These are phyloP conservation scores for Tulasnella sp. DNA, from an alignment of 768 basidiomycete genomes.

Conservation along the genomic window DNA sequence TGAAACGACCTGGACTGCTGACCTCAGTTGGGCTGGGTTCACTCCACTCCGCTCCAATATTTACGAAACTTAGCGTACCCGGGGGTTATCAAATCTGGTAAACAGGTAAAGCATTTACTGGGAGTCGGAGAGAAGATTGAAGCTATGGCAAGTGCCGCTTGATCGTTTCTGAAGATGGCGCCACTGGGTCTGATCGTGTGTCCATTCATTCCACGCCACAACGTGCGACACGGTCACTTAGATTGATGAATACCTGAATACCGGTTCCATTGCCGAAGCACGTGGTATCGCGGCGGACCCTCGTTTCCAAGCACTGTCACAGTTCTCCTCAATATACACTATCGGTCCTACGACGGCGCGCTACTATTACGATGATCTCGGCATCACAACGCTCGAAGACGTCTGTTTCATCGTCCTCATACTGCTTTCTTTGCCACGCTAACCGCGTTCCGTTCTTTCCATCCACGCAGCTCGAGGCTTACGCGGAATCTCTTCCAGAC, in stretches of 20 bases:
- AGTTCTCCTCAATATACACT: conserved; percentile 66
- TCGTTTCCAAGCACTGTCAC: conserved; percentile 67
- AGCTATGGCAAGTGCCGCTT: conserved; percentile 42
- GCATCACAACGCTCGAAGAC: conserved; percentile 21
- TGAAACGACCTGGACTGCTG: neutral
- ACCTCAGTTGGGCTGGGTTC: neutral
- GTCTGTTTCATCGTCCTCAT: neutral
- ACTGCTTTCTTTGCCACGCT: no score
- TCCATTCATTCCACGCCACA: neutral
- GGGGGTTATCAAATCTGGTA: conserved; percentile 30
- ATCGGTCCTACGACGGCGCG: conserved; percentile 49
- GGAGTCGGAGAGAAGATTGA: conserved; percentile 49
- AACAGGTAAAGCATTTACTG: conserved; percentile 42
- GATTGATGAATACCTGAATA: conserved; percentile 65
- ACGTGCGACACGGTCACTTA: conserved; percentile 40
- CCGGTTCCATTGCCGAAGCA: conserved; percentile 62
- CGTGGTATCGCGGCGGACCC: conserved; percentile 67
- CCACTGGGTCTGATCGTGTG: no score
- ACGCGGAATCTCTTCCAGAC: conserved; percentile 26
- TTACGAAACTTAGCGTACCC: conserved; percentile 39
- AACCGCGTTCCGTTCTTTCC: no score
- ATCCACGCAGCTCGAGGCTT: conserved; percentile 13
- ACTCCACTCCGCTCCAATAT: neutral
- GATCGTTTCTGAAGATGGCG: no score
- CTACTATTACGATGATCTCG: conserved; percentile 25